A percentile compares a stretch with the other conserved stretches of the same genome.
phyloP scores from a whole-genome alignment of 805 yeast species.

The Nakazawaea ishiwadae region DNA sequence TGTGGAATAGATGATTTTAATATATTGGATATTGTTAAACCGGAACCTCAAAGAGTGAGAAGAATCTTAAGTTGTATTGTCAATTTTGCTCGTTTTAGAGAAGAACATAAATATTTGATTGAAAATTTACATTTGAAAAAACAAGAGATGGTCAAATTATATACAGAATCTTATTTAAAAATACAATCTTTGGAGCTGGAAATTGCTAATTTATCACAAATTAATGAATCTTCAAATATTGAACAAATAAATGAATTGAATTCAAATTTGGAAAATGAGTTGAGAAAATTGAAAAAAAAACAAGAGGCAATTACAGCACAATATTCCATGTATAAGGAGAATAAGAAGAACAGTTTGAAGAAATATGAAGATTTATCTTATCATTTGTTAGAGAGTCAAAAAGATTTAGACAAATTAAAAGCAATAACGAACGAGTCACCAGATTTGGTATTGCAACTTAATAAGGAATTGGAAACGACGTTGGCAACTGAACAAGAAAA shows the following conservation, averaged over 20 bases:
- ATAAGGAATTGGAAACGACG: conserved; percentile 45
- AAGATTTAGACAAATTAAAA: conserved; percentile 54
- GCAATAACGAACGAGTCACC: conserved; percentile 61
- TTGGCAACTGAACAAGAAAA: conserved; percentile 34
- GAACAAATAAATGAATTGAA: conserved; percentile 46
- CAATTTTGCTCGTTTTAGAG: conserved; percentile 81
- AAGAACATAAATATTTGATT: conserved; percentile 67
- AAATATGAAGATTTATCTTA: conserved; percentile 59
- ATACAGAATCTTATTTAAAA: conserved; percentile 39
- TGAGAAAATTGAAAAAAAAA: conserved; percentile 51
- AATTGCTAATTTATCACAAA: conserved; percentile 29
- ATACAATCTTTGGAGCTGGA: conserved; percentile 29
- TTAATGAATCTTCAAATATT: conserved; percentile 24
- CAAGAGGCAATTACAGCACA: conserved; percentile 62
- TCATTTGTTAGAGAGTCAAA: conserved; percentile 48
- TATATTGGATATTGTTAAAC: conserved; percentile 68
- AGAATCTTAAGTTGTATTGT: conserved; percentile 77
- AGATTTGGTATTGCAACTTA: conserved; percentile 45
- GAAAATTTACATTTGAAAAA: conserved; percentile 55
- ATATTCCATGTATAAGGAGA: conserved; percentile 58
- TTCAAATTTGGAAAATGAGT: conserved; percentile 52
- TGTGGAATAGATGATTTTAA: conserved; percentile 79
- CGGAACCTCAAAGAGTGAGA: conserved; percentile 63
- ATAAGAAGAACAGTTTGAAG: conserved; percentile 53
- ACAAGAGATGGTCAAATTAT: conserved; percentile 43